Evolutionary conservation across 306 rosid genomes (phyloP).

Genomic region (Oxytropis ochrocephala): DNA sequence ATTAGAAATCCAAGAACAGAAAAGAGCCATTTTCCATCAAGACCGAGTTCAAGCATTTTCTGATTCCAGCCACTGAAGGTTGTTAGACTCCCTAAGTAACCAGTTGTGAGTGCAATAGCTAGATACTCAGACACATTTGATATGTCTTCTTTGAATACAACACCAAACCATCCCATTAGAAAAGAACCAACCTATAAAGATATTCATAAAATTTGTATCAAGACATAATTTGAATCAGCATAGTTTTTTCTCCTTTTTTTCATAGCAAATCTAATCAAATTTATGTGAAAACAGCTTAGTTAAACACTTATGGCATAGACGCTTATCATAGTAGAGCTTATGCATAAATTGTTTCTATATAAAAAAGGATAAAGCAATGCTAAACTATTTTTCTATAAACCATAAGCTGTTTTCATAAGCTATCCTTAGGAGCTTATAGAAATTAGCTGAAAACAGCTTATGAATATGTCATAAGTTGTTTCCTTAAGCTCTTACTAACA

Average conservation of each 20-base stretch:
- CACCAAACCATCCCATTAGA: constrained; percentile 89
- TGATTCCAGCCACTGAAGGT: constrained; percentile 91
- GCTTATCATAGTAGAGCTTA: too few species aligned
- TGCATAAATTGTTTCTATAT: too few species aligned
- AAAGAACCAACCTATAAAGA: constrained; percentile 67
- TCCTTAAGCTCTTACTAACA: too few species aligned
- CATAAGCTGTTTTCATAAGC: too few species aligned
- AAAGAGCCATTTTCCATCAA: constrained; percentile 49
- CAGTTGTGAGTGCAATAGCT: constrained; percentile 63
- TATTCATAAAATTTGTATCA: background rate
- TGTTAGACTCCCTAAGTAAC: constrained; percentile 74
- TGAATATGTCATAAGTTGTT: too few species aligned
- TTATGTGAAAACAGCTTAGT: background rate
- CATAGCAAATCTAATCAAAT: background rate
- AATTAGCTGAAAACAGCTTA: too few species aligned
- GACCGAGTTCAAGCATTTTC: constrained; percentile 71
- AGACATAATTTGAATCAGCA: background rate
- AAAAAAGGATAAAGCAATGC: too few species aligned
- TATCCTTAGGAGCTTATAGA: too few species aligned
- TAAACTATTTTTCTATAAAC: too few species aligned
- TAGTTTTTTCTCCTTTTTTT: too few species aligned
- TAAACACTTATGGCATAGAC: too few species aligned
- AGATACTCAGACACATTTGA: constrained; percentile 50
- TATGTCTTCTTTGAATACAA: constrained; percentile 63
- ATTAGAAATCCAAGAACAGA: constrained; percentile 49